Conservation (phyloP, 148 eudicot species). For the Rhododendron henanense region DNA sequence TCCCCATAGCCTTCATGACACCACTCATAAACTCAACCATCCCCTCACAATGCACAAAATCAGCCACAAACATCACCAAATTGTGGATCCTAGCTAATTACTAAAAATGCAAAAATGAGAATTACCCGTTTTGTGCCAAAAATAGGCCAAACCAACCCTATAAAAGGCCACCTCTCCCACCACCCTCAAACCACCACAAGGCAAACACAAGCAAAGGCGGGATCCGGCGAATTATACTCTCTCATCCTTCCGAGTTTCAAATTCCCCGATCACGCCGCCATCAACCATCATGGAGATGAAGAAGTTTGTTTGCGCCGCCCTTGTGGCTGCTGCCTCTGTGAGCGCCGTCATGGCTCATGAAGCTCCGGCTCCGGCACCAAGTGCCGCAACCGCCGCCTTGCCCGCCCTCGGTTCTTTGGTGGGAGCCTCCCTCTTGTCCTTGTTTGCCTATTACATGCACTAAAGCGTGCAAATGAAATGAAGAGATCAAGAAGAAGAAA, state of each 20-base stretch:
- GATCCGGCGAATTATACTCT: background rate
- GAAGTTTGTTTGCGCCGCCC: background rate
- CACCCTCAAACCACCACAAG: slow-evolving; percentile 2
- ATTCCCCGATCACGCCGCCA: background rate
- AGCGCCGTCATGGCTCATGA: background rate
- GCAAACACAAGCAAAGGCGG: background rate
- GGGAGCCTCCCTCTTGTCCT: slow-evolving; percentile 1
- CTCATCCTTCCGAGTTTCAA: background rate
- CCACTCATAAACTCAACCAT: background rate
- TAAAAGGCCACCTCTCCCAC: background rate
- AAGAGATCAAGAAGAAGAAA: background rate
- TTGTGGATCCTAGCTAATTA: background rate
- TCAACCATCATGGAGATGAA: background rate
- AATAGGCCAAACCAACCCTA: background rate
- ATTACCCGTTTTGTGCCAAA: background rate
- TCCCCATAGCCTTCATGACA: background rate
- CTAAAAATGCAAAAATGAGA: background rate
- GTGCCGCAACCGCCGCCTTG: background rate
- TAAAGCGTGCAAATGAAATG: background rate
- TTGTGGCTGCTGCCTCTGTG: background rate
- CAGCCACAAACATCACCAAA: background rate
- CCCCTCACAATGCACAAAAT: background rate
- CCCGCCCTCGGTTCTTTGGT: background rate
- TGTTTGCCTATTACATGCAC: slow-evolving; percentile 1
- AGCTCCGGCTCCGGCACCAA: background rate